Evolutionary conservation across 2,329 filamentous ascomycete genomes (phyloP).

Genomic region (Ophiostoma piceae): DNA sequence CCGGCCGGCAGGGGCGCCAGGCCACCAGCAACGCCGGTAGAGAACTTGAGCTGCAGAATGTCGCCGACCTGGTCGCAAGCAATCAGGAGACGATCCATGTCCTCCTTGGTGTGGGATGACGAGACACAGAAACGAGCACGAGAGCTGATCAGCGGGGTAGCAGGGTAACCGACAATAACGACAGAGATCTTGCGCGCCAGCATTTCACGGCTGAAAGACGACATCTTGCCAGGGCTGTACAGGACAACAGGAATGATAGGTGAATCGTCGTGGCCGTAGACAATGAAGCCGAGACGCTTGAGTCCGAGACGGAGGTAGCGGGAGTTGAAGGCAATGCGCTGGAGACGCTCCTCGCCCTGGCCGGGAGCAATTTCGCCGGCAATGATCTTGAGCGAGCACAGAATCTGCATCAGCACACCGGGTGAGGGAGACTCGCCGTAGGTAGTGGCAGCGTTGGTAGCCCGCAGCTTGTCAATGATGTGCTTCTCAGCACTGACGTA

Average conservation of each 20-base stretch:
- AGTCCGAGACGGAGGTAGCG: constrained; percentile 95
- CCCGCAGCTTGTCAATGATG: constrained; percentile 86
- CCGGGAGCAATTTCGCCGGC: constrained; percentile 80
- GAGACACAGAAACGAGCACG: constrained; percentile 94
- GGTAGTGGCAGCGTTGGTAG: constrained; percentile 77
- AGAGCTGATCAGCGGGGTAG: constrained; percentile 90
- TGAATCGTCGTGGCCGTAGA: constrained; percentile 95
- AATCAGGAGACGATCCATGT: constrained; percentile 80
- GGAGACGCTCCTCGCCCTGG: constrained; percentile 90
- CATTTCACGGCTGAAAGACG: constrained; percentile 98
- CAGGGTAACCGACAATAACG: constrained; percentile 94
- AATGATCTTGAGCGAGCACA: constrained; percentile 81
- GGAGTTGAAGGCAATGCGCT: constrained; percentile 96
- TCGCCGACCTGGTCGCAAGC: constrained; percentile 93
- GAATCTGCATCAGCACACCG: constrained; percentile 84
- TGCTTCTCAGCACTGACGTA: constrained; percentile 86
- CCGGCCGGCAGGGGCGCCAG: constrained; percentile 69
- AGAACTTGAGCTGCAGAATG: constrained; percentile 90
- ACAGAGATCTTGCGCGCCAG: constrained; percentile 95
- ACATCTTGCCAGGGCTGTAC: constrained; percentile 98
- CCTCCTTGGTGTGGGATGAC: constrained; percentile 95
- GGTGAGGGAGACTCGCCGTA: constrained; percentile 85
- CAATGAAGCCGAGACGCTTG: constrained; percentile 93
- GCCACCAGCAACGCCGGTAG: constrained; percentile 89
- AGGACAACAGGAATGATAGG: constrained; percentile 92